Evolutionary conservation across 2,329 filamentous ascomycete species (phyloP), one percentile per base, ranked within the genome.

Genomic region (Fulvia fulva): DNA sequence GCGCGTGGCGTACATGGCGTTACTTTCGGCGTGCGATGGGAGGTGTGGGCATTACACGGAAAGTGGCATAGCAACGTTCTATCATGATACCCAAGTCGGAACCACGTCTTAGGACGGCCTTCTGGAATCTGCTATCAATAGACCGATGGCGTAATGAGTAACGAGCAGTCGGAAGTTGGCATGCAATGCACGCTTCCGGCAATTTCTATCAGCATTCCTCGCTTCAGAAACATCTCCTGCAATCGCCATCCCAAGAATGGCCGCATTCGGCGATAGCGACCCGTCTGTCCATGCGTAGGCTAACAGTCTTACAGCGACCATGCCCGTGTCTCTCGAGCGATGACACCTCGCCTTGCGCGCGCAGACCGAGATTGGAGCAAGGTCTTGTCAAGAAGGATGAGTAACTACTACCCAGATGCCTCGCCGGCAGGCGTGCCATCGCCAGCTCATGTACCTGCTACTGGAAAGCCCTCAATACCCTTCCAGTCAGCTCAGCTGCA

Each of bases 101-200:
- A 14, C n/a, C 16, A 47, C 47, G 25, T 30, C n/a, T 46, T 2
- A 5, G 37, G 16, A 23, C 23, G 26, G 37, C 23, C 25, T 32
- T 41, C 37, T 41, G n/a, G 37, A 41, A 41, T 41, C 37, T 41
- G 37, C 16, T 41, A 28, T 28, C 47, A 21, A 50, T 25, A 28
- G n/a, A 32, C 8, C 47, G 55, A 58, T 49, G 47, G 55, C 52
- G 47, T 55, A 53, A 56, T 55, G 2, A 41, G 41, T 54, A 28
- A 45, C 41, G 37, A 54, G 52, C 52, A 46, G 26, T 54, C 16
- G 52, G 37, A n/a, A 46, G 12, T 14, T 28, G 28, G 47, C 37
- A 55, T 55, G 44, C 53, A 56, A 51, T 28, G 57, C n/a, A n/a
- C n/a, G n/a, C n/a, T n/a, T n/a, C n/a, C n/a, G n/a, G n/a, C 52